Conservation (phyloP, 306 rosid genomes). For the Notholithocarpus densiflorus region DNA sequence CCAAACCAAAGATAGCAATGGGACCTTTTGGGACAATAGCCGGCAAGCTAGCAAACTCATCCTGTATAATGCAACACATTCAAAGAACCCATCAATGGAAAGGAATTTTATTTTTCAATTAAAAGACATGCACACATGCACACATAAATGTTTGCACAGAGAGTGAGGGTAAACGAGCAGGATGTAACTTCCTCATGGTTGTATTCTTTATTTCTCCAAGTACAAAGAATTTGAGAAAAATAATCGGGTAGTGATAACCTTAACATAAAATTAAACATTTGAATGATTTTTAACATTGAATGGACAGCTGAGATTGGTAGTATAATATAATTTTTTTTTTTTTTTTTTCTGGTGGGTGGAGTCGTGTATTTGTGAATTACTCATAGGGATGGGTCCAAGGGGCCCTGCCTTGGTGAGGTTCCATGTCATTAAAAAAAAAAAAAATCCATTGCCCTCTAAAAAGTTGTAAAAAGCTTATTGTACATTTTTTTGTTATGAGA, state of each 20-base stretch:
- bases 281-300: not conserved
- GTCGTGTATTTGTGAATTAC: too few relatives aligned
- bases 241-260: not conserved
- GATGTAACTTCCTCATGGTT: not conserved
- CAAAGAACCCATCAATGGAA: conserved; percentile 21
- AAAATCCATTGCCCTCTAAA: not conserved
- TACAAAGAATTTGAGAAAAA: conserved; percentile 12
- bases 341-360: too few relatives aligned
- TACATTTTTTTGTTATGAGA: not conserved
- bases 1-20: conserved; percentile 91
- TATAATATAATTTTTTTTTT: not conserved
- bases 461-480: not conserved
- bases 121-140: not conserved
- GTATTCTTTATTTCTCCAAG: not conserved
- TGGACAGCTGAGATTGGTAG: not conserved
- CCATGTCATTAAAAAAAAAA: too few relatives aligned
- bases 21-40: conserved; percentile 90
- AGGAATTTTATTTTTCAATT: not conserved
- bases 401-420: too few relatives aligned
- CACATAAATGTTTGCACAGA: not conserved
- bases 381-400: too few relatives aligned
- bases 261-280: not conserved
- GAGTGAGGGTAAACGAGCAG: not conserved
- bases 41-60: conserved; percentile 88
- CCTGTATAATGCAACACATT: conserved; percentile 52